Evolutionary conservation across 768 basidiomycete genomes (phyloP), one percentile per base, ranked within the genome.

Genomic region (Hericium rajendrae): DNA sequence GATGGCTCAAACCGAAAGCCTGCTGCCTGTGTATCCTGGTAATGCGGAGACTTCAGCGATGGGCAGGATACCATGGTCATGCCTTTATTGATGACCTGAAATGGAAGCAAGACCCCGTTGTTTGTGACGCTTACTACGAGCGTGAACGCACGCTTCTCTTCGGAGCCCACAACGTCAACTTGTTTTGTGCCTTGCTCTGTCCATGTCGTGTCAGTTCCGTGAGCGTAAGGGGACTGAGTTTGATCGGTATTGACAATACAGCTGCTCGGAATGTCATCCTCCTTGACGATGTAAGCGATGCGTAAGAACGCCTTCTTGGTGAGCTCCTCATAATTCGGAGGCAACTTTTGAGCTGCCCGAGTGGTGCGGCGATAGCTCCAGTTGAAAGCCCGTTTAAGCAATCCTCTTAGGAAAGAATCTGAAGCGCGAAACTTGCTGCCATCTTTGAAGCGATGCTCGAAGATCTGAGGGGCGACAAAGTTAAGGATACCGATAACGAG

Each of bases 91-190:
- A 78, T 69, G 0, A 68, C 65, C 55, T 77, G 76, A 32, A 74
- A 65, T 11, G 72, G 74, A 6, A 77, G 66, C 13, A 71, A 38
- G 0, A 51, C 51, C 0, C 76, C 73, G 48, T 62, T 57, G 8
- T 48, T 59, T 0, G 74, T 66, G 11, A 74, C 58, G 0, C 66
- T 66, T 9, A 71, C 67, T 12, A 74, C 43, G 1, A 76, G 32
- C 0, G 75, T 77, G 53, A 76, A 72, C 15, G 76, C 76, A 0
- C 68, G 64, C 60, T 78, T 78, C 56, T 77, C 75, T 1, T 75
- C 74, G 9, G 54, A 28, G 0, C 76, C 74, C 3, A 69, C 50
- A 1, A 65, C 56, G 0, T 63, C 48, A 2, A 77, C 72, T 53
- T 78, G 76, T 54, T 71, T 70, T 0, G 64, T 57, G 0, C 74